Evolutionary conservation across 192 early-diverging fungal genomes (phyloP).

Genomic region (Coemansia brasiliensis): DNA sequence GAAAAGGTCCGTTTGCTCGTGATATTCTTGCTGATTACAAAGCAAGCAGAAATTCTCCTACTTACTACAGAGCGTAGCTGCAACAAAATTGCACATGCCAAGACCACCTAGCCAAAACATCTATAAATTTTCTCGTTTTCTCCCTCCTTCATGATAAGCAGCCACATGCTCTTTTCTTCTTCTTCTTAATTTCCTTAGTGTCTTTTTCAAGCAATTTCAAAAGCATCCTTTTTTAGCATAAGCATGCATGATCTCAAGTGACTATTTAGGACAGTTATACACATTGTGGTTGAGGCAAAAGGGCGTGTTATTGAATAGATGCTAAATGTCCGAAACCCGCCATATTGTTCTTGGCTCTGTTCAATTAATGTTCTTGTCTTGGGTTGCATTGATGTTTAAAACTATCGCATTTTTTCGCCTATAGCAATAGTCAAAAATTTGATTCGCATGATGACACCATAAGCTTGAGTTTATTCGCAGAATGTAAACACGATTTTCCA

Average conservation of each 20-base stretch:
- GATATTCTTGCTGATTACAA: not conserved
- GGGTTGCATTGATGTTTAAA: constrained; percentile 2
- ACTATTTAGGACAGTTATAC: not conserved
- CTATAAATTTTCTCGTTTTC: too few relatives aligned
- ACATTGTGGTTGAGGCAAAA: too few relatives aligned
- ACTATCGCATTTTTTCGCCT: not conserved
- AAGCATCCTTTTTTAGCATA: not conserved
- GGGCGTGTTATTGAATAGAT: too few relatives aligned
- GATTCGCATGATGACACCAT: constrained; percentile 7
- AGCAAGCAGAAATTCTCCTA: not conserved
- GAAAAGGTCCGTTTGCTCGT: not conserved
- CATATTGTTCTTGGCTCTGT: too few relatives aligned
- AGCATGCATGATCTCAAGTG: constrained; percentile 4
- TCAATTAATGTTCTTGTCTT: not conserved
- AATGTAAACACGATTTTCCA: too few relatives aligned
- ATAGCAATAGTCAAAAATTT: not conserved
- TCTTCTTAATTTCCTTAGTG: not conserved
- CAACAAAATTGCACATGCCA: too few relatives aligned
- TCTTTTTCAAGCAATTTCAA: not conserved
- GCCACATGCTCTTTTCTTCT: not conserved
- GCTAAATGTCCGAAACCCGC: too few relatives aligned
- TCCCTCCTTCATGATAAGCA: too few relatives aligned
- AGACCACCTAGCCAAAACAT: too few relatives aligned
- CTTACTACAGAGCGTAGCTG: too few relatives aligned
- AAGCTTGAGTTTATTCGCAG: too few relatives aligned